Base-by-base conservation (phyloP, 371 early-diverging fungal genomes). In the Mucor irregularis region DNA sequence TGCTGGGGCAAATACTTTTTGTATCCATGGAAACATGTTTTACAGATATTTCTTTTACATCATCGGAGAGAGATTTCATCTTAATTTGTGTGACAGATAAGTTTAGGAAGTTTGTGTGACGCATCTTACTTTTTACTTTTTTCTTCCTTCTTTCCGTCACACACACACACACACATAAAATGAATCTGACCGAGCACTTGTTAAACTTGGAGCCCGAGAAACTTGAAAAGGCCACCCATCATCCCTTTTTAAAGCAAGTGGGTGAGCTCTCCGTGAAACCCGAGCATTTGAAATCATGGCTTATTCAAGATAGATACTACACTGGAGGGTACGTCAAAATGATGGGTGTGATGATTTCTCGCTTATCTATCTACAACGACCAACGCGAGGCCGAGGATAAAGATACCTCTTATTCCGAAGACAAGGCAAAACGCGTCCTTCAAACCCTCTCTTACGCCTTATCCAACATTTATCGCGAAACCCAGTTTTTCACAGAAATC, bases 271-370 rank as follows among this genome's bases (percentile, higher is more conserved):
- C 52, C 3, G 39, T 68, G 10, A 38, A 53, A 17, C 69, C 68
- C 14, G 49, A 54, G n/a, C 53, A 68, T 24, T 37, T 68, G 21
- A 56, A 61, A 29, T n/a, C 64, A 8, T 68, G 69, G 65, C 46
- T 64, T 10, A 50, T 60, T 4, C 61, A 68, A 48, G 64, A 64
- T 33, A 47, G 61, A 34, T 60, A 46, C 10, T 68, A 64, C 21
- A 68, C 64, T 7, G 49, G 57, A 6, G 68, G 68, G 5, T 68
- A 64, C 28, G 51, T 56, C 31, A 56, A 58, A 13, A 61, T 68
- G 64, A 64, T 68, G 61, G 61, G 57, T 3, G n/a, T 37, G 7
- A 64, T 68, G 69, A 54, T 68, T 4, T 39, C 50, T 21, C 58
- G 62, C 5, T 33, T 68, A 26, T 30, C 63, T 3, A 13, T 58